Conservation (phyloP, 192 early-diverging fungal genomes). For the Chytriomyces sp. region DNA sequence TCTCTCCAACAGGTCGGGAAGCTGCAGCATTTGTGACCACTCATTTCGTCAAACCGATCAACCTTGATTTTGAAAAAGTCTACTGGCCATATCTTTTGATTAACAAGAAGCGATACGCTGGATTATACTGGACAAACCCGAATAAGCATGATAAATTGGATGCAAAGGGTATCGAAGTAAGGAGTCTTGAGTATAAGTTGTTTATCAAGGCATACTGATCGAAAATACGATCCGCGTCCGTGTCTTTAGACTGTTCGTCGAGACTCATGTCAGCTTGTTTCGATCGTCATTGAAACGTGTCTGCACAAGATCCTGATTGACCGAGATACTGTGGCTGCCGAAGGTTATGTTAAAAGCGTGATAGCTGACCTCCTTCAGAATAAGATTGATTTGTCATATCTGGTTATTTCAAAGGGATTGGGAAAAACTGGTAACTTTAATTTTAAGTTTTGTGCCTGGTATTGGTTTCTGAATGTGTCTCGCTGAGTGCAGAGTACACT, state of each 20-base stretch:
- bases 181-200: not conserved
- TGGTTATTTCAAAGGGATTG: slow-evolving; percentile 95
- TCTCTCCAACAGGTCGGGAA: slow-evolving; percentile 57
- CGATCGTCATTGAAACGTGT: slow-evolving; percentile 90
- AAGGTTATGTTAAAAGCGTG: slow-evolving; percentile 83
- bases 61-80: slow-evolving; percentile 99
- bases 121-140: slow-evolving; percentile 94
- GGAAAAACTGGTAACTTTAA: slow-evolving; percentile 72
- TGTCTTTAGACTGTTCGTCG: slow-evolving; percentile 84
- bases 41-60: slow-evolving; percentile 90
- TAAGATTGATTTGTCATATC: slow-evolving; percentile 93
- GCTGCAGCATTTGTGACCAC: slow-evolving; percentile 86
- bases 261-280: slow-evolving; percentile 92
- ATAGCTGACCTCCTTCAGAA: slow-evolving; percentile 95
- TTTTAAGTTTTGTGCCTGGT: slow-evolving; percentile 2
- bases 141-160: slow-evolving; percentile 80
- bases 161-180: slow-evolving; percentile 7
- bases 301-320: slow-evolving; percentile 90
- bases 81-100: slow-evolving; percentile 97
- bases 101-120: slow-evolving; percentile 98
- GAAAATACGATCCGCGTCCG: no score
- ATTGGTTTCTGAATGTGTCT: not conserved
- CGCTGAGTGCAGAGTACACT: slow-evolving; percentile 71
- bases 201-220: no score
- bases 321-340: slow-evolving; percentile 82